Evolutionary conservation across 2,329 filamentous ascomycete species (phyloP), one percentile per base, ranked within the genome.

Genomic region (Exophiala sp.): DNA sequence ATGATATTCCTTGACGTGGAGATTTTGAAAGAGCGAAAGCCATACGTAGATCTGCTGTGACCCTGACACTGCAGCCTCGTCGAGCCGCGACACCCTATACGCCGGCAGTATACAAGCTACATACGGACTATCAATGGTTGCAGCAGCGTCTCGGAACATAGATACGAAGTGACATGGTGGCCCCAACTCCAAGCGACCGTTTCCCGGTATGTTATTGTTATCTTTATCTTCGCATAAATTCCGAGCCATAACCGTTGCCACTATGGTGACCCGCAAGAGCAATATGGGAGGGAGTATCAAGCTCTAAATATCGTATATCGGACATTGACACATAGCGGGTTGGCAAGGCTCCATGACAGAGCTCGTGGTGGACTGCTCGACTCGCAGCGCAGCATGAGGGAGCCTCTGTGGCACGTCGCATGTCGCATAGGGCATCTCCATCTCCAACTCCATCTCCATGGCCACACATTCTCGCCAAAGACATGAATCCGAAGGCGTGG

Each of bases 311-410:
- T 27, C 24, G 24, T 5, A 10, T n/a, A 7, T 32, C 29, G 29
- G 7, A 32, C 11, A 32, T 3, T 3, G n/a, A 13, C 29, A 13
- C 29, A 32, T 7, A n/a, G 29, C 11, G 29, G 29, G n/a, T 13
- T 32, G 7, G n/a, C 29, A n/a, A 32, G 29, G 29, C 29, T 9
- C 18, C 7, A 18, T 37, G 11, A 16, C 14, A 37, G 34, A 6
- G 48, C 48, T 55, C 52, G 52, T 38, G 52, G 52, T 55, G 19
- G 35, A 40, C 42, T 55, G 32, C 52, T 42, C 27, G 34, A 34
- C 45, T 34, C 16, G 44, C 38, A n/a, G 23, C 19, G n/a, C n/a
- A n/a, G n/a, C n/a, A n/a, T n/a, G n/a, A n/a, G n/a, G n/a, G n/a
- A n/a, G n/a, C n/a, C n/a, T n/a, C n/a, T n/a, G n/a, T n/a, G n/a